phyloP scores from a whole-genome alignment of 768 basidiomycete genomes.

The Russula earlei region DNA sequence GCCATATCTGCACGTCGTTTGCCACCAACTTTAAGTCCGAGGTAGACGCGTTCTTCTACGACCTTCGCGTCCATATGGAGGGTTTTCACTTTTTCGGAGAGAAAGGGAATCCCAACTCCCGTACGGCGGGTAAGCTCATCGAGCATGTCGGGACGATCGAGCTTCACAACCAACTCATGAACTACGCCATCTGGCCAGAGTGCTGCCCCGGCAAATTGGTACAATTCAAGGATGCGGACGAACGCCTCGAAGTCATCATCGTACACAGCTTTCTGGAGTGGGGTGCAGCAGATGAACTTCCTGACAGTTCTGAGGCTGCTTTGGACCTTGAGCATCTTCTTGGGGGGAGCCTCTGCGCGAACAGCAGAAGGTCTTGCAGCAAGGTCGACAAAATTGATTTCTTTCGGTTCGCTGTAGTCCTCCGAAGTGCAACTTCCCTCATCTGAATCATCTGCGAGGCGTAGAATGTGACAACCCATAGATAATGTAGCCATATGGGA shows the following conservation, averaged over 20 bases:
- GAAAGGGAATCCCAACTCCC: slow-evolving; percentile 27
- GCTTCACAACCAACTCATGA: slow-evolving; percentile 25
- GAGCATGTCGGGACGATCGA: slow-evolving; percentile 41
- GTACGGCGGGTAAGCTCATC: slow-evolving; percentile 49
- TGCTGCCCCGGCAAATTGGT: slow-evolving; percentile 28
- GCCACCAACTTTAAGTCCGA: slow-evolving; percentile 55
- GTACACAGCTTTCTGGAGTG: slow-evolving; percentile 31
- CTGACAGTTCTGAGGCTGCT: neutral
- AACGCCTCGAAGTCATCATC: slow-evolving; percentile 45
- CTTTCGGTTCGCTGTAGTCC: slow-evolving; percentile 34
- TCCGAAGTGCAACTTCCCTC: slow-evolving; percentile 27
- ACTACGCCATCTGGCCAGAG: slow-evolving; percentile 18
- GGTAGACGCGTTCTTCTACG: slow-evolving; percentile 35
- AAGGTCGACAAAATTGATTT: slow-evolving; percentile 43
- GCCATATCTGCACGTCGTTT: slow-evolving; percentile 48
- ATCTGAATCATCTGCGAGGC: slow-evolving; percentile 6
- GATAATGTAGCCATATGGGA: slow-evolving; percentile 22
- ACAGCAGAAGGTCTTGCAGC: slow-evolving; percentile 39
- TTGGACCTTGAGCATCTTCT: slow-evolving; percentile 26
- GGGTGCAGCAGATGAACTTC: slow-evolving; percentile 11
- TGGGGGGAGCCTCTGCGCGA: slow-evolving; percentile 33
- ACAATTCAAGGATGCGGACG: slow-evolving; percentile 37
- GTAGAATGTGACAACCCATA: neutral
- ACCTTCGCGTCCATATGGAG: slow-evolving; percentile 27
- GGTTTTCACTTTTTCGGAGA: slow-evolving; percentile 24